Evolutionary conservation across 2,329 filamentous ascomycete species (phyloP).

Genomic region (Neonectria neomacrospora): DNA sequence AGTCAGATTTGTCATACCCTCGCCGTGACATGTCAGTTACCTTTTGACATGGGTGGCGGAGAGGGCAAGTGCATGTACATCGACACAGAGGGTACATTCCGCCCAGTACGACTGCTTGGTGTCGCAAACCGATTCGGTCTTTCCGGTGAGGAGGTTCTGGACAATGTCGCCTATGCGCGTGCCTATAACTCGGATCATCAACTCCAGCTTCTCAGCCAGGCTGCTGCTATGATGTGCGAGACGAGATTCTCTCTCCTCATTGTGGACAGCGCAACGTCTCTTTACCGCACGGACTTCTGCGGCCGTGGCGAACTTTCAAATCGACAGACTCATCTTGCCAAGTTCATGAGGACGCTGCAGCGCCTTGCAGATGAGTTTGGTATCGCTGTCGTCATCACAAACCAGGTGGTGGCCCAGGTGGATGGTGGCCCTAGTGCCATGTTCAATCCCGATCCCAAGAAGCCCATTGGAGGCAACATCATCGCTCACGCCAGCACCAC

Average conservation of each 20-base stretch:
- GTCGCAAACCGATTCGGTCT: conserved; percentile 95
- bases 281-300: conserved; percentile 96
- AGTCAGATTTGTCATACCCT: conserved; percentile 98
- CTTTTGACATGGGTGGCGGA: conserved; percentile 98
- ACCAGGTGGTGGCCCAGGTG: conserved; percentile 98
- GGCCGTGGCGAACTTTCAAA: conserved; percentile 98
- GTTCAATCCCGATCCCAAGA: conserved; percentile 99
- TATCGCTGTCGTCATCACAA: conserved; percentile 98
- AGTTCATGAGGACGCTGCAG: conserved; percentile 88
- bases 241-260: conserved; percentile 95
- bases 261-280: conserved; percentile 93
- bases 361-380: conserved; percentile 86
- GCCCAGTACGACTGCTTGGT: conserved; percentile 88
- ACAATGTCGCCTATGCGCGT: conserved; percentile 97
- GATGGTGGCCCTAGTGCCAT: conserved; percentile 96
- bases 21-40: conserved; percentile 97
- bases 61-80: conserved; percentile 99
- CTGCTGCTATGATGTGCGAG: conserved; percentile 99
- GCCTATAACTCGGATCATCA: conserved; percentile 99
- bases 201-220: conserved; percentile 92
- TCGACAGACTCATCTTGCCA: conserved; percentile 87
- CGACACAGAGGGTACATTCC: conserved; percentile 97
- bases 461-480: conserved; percentile 98
- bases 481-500: conserved; percentile 98
- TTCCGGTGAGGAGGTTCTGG: conserved; percentile 95